Evolutionary conservation across 2,329 filamentous ascomycete species (phyloP).

Genomic region (Calonectria pseudoturangicola): DNA sequence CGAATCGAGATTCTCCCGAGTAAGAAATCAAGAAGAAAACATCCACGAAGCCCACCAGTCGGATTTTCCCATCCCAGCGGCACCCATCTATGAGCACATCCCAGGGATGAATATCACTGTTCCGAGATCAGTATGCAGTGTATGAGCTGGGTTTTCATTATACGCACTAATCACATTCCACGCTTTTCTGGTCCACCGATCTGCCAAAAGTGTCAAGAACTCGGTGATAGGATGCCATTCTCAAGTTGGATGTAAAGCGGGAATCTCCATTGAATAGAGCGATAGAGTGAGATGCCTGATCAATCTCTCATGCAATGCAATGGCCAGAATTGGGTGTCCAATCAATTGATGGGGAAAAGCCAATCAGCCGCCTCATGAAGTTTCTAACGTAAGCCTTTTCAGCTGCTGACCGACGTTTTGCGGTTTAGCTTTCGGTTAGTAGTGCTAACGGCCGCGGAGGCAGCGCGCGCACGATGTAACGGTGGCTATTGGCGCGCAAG

Average conservation of each 20-base stretch:
- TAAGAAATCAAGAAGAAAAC: constrained; percentile 46
- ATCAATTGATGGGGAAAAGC: background rate
- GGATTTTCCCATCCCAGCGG: constrained; percentile 14
- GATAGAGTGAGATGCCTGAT: background rate
- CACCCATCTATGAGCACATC: constrained; percentile 14
- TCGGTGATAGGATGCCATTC: constrained; percentile 8
- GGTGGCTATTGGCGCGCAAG: background rate
- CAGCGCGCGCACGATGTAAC: background rate
- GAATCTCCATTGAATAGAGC: background rate
- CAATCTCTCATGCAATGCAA: background rate
- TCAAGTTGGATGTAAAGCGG: background rate
- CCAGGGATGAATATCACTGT: constrained; percentile 9
- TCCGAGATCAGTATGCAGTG: background rate
- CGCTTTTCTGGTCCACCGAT: background rate
- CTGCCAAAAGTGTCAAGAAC: background rate
- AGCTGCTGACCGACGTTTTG: background rate
- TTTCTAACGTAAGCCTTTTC: background rate
- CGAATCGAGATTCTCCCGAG: constrained; percentile 43
- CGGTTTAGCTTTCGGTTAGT: background rate
- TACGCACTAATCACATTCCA: constrained; percentile 5
- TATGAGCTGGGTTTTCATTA: background rate
- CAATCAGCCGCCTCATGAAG: background rate
- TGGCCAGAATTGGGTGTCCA: background rate
- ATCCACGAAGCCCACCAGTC: constrained; percentile 34
- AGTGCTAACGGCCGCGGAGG: background rate